Percentiles rank a stretch among this genome's conserved stretches.
phyloP scores from a whole-genome alignment of 75 land plant species.

The Pseudotsuga menziesii region DNA sequence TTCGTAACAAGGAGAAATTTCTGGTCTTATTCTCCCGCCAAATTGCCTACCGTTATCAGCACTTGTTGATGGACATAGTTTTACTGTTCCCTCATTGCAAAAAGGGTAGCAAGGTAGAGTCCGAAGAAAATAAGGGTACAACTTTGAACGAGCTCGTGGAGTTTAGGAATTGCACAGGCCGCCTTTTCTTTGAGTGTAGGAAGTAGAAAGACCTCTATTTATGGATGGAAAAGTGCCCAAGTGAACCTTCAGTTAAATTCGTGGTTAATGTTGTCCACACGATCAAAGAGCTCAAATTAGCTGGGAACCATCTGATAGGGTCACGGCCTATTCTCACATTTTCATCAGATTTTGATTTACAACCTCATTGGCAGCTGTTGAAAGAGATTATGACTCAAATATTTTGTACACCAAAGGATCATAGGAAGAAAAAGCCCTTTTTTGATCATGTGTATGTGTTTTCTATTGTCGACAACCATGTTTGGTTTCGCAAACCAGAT shows the following conservation, averaged over 20 bases:
- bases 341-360: constrained; percentile 67
- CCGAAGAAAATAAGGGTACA: constrained; percentile 72
- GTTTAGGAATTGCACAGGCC: too few species aligned
- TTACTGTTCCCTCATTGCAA: constrained; percentile 89
- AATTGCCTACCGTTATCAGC: constrained; percentile 83
- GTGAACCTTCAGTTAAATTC: constrained; percentile 93
- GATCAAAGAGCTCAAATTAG: constrained; percentile 63
- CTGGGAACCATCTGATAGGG: constrained; percentile 24
- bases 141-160: constrained; percentile 92
- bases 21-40: constrained; percentile 89
- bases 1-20: constrained; percentile 92
- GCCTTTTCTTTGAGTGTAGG: too few species aligned
- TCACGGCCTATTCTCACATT: constrained; percentile 91
- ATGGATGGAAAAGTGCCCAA: constrained; percentile 90
- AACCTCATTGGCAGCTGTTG: constrained; percentile 81
- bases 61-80: constrained; percentile 96
- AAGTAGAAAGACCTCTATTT: constrained; percentile 87
- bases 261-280: constrained; percentile 94
- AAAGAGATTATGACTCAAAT: constrained; percentile 84
- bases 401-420: too few species aligned
- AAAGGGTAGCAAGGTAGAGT: constrained; percentile 95
- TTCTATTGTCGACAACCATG: too few species aligned
- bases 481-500: too few species aligned
- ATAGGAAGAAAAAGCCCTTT: too few species aligned
- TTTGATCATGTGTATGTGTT: too few species aligned